Evolutionary conservation across 2,329 filamentous ascomycete species (phyloP).

Genomic region (Colletotrichum theobromicola): DNA sequence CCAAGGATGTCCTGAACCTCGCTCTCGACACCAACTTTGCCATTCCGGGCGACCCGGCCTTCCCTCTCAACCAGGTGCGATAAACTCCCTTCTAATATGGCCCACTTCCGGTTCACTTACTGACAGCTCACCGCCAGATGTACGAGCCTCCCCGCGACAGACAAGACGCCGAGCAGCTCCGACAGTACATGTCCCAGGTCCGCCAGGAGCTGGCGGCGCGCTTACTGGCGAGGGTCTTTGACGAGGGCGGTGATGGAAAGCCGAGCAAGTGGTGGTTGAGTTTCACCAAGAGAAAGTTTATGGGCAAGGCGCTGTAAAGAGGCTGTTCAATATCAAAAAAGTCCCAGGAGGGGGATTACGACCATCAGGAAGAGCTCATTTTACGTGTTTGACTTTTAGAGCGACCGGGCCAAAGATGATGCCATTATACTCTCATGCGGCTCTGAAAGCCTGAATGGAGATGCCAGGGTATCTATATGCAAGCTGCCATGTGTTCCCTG

Average conservation of each 20-base stretch:
- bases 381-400: constrained; percentile 9
- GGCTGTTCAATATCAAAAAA: not conserved
- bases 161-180: constrained; percentile 86
- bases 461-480: constrained; percentile 14
- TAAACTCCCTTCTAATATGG: not conserved
- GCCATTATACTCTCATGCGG: constrained; percentile 7
- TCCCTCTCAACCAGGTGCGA: constrained; percentile 85
- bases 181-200: constrained; percentile 91
- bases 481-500: not conserved
- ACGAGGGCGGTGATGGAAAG: constrained; percentile 73
- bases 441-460: not conserved
- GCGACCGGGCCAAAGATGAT: constrained; percentile 10
- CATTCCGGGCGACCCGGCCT: constrained; percentile 90
- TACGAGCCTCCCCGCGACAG: constrained; percentile 89
- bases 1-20: constrained; percentile 83
- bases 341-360: not conserved
- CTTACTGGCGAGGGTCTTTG: constrained; percentile 86
- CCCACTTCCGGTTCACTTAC: not conserved
- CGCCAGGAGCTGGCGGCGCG: constrained; percentile 87
- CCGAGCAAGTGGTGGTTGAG: constrained; percentile 95
- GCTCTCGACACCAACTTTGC: constrained; percentile 94
- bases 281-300: constrained; percentile 99
- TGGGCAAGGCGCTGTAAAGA: constrained; percentile 85
- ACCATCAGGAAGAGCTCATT: not conserved
- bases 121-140: constrained; percentile 55